These are phyloP conservation scores for Ophioceras dolichostomum DNA, from an alignment of 2,329 filamentous ascomycete species.

Conservation along the genomic window DNA sequence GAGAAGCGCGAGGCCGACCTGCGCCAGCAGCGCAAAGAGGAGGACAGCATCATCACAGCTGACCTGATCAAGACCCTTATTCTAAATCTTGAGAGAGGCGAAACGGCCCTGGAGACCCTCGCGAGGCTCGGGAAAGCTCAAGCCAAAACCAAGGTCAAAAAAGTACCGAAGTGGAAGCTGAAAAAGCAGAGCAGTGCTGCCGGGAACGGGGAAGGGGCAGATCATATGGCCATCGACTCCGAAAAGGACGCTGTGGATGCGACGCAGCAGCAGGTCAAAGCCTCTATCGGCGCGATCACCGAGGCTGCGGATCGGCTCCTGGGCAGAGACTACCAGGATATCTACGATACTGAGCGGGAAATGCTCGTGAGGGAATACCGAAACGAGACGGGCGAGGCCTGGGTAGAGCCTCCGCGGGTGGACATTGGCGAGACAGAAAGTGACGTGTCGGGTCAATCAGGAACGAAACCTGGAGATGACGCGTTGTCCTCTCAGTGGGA, in stretches of 20 bases:
- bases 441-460: slow-evolving; percentile 5
- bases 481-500: slow-evolving; percentile 49
- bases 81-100: slow-evolving; percentile 58
- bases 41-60: slow-evolving; percentile 78
- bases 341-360: slow-evolving; percentile 85
- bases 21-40: slow-evolving; percentile 55
- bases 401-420: slow-evolving; percentile 36
- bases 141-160: slow-evolving; percentile 43
- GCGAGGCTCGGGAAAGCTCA: slow-evolving; percentile 63
- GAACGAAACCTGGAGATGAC: slow-evolving; percentile 7
- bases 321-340: slow-evolving; percentile 70
- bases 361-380: slow-evolving; percentile 70
- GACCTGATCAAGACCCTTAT: slow-evolving; percentile 71
- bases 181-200: slow-evolving; percentile 53
- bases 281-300: slow-evolving; percentile 71
- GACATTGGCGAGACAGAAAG: neutral
- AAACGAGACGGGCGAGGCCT: slow-evolving; percentile 77
- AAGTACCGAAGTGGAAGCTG: slow-evolving; percentile 54
- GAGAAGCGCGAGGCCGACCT: slow-evolving; percentile 73
- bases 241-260: slow-evolving; percentile 52
- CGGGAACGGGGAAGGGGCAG: slow-evolving; percentile 32
- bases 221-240: slow-evolving; percentile 66
- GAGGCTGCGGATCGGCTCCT: slow-evolving; percentile 82
- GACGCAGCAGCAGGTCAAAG: slow-evolving; percentile 55
- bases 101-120: slow-evolving; percentile 81